phyloP scores from a whole-genome alignment of 345 rosid species.

The Rubroshorea leprosula region DNA sequence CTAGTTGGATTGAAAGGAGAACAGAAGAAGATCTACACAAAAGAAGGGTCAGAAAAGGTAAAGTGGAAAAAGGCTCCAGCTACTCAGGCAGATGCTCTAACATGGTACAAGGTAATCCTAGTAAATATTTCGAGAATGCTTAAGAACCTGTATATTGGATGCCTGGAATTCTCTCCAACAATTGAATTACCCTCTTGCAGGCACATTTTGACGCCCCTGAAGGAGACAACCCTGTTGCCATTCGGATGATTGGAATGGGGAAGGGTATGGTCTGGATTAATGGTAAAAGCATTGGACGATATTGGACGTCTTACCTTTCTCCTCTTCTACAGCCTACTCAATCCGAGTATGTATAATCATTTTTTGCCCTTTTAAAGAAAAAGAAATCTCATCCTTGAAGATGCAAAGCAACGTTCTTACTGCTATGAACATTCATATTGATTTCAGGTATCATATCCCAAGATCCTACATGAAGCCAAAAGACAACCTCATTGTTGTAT shows the following conservation, averaged over 20 bases:
- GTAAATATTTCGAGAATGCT: neutral
- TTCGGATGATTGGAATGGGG: slow-evolving; percentile 55
- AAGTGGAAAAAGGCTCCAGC: slow-evolving; percentile 36
- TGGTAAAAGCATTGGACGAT: slow-evolving; percentile 75
- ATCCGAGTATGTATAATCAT: slow-evolving; percentile 32
- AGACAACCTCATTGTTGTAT: slow-evolving; percentile 54
- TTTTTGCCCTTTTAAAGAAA: neutral
- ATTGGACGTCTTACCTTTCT: slow-evolving; percentile 70
- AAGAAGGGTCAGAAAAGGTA: slow-evolving; percentile 44
- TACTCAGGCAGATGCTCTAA: slow-evolving; percentile 31
- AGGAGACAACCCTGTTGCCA: slow-evolving; percentile 47
- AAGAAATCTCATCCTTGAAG: neutral
- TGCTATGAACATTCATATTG: neutral
- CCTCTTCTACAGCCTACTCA: slow-evolving; percentile 67
- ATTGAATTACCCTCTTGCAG: slow-evolving; percentile 23
- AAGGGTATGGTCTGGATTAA: slow-evolving; percentile 89
- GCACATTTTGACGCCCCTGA: slow-evolving; percentile 64
- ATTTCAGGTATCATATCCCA: slow-evolving; percentile 74
- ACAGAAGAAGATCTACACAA: slow-evolving; percentile 32
- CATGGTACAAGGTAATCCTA: slow-evolving; percentile 78
- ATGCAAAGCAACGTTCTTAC: neutral
- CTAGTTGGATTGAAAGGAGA: slow-evolving; percentile 70
- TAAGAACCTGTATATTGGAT: neutral
- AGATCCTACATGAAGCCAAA: slow-evolving; percentile 62
- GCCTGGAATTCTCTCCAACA: neutral